These are phyloP conservation scores for Phoenix dactylifera DNA, from an alignment of 176 grass and related monocot species.

Conservation along the genomic window DNA sequence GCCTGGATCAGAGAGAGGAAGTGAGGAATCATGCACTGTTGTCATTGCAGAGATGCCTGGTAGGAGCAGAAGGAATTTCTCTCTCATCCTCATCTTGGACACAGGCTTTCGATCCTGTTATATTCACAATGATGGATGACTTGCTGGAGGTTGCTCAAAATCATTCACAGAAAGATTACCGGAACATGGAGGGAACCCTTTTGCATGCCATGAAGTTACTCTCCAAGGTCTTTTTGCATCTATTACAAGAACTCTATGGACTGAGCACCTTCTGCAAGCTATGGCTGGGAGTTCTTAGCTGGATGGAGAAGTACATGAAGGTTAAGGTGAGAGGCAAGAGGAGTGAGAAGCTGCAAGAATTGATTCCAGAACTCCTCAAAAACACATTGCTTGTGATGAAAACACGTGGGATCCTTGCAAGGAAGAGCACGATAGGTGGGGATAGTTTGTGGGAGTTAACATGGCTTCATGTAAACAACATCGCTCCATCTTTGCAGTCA, in stretches of 20 bases:
- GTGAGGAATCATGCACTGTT: constrained; percentile 82
- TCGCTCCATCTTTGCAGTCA: constrained; percentile 43
- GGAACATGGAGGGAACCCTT: constrained; percentile 95
- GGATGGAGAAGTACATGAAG: constrained; percentile 78
- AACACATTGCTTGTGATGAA: constrained; percentile 92
- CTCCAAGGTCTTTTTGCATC: constrained; percentile 82
- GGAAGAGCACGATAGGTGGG: constrained; percentile 22
- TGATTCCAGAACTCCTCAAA: constrained; percentile 84
- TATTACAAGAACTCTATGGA: constrained; percentile 53
- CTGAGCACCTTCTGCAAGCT: constrained; percentile 59
- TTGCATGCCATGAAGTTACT: constrained; percentile 66
- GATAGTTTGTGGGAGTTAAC: constrained; percentile 81
- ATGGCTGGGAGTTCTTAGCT: constrained; percentile 72
- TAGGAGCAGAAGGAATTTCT: constrained; percentile 62
- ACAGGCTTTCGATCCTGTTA: constrained; percentile 77
- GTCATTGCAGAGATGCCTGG: constrained; percentile 69
- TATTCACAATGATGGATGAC: constrained; percentile 84
- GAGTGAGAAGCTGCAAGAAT: constrained; percentile 87
- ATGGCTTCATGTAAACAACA: constrained; percentile 66
- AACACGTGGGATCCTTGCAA: constrained; percentile 53
- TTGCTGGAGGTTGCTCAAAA: constrained; percentile 67
- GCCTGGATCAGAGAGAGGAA: constrained; percentile 85
- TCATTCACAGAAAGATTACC: constrained; percentile 78
- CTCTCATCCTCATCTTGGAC: constrained; percentile 63
- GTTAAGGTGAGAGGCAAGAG: constrained; percentile 76